Evolutionary conservation across 1,284 basidiomycete genomes (phyloP).

Genomic region (Peniophora sp.): DNA sequence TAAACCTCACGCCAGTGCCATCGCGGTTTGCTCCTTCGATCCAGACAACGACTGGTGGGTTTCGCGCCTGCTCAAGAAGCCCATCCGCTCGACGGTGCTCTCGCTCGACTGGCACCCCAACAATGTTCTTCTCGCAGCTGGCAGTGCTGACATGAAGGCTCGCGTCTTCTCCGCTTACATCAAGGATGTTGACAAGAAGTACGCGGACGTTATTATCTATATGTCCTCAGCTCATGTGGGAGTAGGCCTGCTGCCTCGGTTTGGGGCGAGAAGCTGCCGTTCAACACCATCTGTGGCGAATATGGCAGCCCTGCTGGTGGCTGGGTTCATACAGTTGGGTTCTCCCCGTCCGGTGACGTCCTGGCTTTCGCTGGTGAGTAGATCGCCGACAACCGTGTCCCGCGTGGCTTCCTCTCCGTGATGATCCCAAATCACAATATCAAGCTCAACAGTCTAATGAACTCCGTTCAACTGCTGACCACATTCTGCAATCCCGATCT

Average conservation of each 20-base stretch:
- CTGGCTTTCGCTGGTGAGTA: slow-evolving; percentile 86
- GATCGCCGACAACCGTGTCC: neutral
- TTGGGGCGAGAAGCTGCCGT: slow-evolving; percentile 97
- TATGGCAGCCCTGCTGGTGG: slow-evolving; percentile 84
- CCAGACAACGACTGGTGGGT: slow-evolving; percentile 99
- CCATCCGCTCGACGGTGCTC: slow-evolving; percentile 71
- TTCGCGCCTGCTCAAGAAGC: slow-evolving; percentile 95
- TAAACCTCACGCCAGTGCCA: slow-evolving; percentile 48
- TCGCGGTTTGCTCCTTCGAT: slow-evolving; percentile 93
- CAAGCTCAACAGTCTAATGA: slow-evolving; percentile 1
- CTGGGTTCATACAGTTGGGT: slow-evolving; percentile 95
- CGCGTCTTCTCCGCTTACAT: slow-evolving; percentile 91
- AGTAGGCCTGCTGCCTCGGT: slow-evolving; percentile 79
- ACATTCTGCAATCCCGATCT: slow-evolving; percentile 6
- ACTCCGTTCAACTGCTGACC: neutral
- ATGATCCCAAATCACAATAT: neutral
- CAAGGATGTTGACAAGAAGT: slow-evolving; percentile 96
- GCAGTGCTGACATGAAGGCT: slow-evolving; percentile 92
- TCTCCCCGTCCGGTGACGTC: slow-evolving; percentile 90
- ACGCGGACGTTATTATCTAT: slow-evolving; percentile 16
- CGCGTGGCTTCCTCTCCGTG: neutral
- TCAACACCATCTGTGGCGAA: slow-evolving; percentile 96
- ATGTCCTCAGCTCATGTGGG: neutral
- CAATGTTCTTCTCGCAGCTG: slow-evolving; percentile 85
- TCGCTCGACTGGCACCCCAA: slow-evolving; percentile 98